Evolutionary conservation across 306 rosid species (phyloP).

Genomic region (Quercus wislizeni): DNA sequence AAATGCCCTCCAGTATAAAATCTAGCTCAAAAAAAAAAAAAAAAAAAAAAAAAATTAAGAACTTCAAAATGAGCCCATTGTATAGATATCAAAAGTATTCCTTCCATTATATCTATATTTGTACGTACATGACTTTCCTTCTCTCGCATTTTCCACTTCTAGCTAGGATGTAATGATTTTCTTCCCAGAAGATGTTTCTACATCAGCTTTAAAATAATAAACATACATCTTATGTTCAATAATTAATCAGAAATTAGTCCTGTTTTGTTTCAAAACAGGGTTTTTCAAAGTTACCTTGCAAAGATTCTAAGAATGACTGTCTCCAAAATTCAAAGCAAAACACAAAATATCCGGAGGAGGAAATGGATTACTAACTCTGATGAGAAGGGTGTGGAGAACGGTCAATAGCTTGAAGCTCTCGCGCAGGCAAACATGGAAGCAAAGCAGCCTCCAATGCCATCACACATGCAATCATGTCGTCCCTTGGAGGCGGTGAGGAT

Average conservation of each 20-base stretch:
- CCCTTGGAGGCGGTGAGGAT: slow-evolving; percentile 58
- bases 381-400: slow-evolving; percentile 94
- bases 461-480: slow-evolving; percentile 74
- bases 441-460: slow-evolving; percentile 85
- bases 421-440: slow-evolving; percentile 96
- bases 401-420: slow-evolving; percentile 97
- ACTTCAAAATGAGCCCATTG: background rate
- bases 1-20: background rate
- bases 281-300: background rate
- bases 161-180: background rate
- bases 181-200: background rate
- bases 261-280: background rate
- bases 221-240: background rate
- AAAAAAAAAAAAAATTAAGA: background rate
- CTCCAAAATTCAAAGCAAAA: background rate
- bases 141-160: background rate
- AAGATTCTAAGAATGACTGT: background rate
- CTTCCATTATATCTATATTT: background rate
- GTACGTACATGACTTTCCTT: background rate
- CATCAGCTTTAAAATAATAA: background rate
- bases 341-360: background rate
- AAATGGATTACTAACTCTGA: slow-evolving; percentile 60
- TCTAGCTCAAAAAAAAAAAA: background rate
- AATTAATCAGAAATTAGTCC: background rate
- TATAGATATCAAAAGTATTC: background rate